A percentile compares a stretch with the other conserved stretches of the same genome.
Evolutionary conservation across 2,329 filamentous ascomycete genomes (phyloP).

Genomic region (Phialophora chinensis): DNA sequence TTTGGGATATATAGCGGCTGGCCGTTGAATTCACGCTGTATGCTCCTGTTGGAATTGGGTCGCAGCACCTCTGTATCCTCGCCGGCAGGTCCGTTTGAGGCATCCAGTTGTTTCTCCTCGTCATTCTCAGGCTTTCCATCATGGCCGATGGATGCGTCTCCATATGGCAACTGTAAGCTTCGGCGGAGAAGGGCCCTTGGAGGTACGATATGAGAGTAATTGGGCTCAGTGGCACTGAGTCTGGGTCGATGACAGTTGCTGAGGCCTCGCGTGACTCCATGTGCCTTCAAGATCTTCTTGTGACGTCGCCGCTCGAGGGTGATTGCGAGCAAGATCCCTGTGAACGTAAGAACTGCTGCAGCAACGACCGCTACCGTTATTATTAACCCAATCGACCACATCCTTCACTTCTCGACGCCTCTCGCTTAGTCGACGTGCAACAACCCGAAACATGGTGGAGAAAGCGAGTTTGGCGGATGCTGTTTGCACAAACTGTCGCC

Average conservation of each 20-base stretch:
- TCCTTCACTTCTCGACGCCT: conserved; percentile 22
- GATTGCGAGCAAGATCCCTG: conserved; percentile 33
- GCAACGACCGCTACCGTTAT: conserved; percentile 31
- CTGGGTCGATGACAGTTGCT: conserved; percentile 34
- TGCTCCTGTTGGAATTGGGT: conserved; percentile 24
- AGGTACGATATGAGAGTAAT: conserved; percentile 33
- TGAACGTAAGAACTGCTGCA: conserved; percentile 22
- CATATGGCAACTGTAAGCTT: conserved; percentile 32
- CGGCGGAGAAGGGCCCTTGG: conserved; percentile 29
- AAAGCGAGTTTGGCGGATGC: conserved; percentile 8
- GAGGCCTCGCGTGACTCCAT: conserved; percentile 30
- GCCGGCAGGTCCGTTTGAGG: conserved; percentile 35
- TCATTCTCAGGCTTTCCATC: conserved; percentile 19
- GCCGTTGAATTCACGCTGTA: conserved; percentile 40
- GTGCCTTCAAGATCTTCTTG: conserved; percentile 23
- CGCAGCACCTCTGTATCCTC: conserved; percentile 40
- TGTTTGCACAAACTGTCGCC: conserved; percentile 13
- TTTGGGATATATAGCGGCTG: conserved; percentile 46
- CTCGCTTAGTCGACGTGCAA: conserved; percentile 1
- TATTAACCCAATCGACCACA: conserved; percentile 37
- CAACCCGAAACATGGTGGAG: conserved; percentile 24
- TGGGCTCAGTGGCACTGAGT: conserved; percentile 34
- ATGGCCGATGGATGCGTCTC: conserved; percentile 17
- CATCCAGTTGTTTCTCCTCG: conserved; percentile 27
- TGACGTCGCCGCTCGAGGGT: conserved; percentile 32